Conservation (phyloP, 192 early-diverging fungal species). For the Lunasporangiospora selenospora region DNA sequence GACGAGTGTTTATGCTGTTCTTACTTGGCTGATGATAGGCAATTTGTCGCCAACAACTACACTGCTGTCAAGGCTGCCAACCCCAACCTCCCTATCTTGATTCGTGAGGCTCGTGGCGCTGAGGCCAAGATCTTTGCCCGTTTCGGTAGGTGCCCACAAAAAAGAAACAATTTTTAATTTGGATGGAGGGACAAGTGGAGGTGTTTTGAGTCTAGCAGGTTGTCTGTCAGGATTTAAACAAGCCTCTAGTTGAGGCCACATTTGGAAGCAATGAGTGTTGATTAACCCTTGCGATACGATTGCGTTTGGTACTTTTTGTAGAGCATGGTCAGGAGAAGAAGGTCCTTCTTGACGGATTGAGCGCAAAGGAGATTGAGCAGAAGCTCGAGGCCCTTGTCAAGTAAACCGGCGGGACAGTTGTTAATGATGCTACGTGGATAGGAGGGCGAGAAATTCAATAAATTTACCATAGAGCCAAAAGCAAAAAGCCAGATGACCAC, state of each 20-base stretch:
- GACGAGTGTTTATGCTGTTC: too few relatives aligned
- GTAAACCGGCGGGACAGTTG: too few relatives aligned
- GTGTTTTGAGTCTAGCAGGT: too few relatives aligned
- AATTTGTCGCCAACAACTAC: slow-evolving; percentile 87
- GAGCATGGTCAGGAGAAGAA: slow-evolving; percentile 85
- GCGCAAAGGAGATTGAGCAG: slow-evolving; percentile 73
- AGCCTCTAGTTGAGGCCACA: background rate
- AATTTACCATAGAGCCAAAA: too few relatives aligned
- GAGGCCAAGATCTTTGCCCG: slow-evolving; percentile 91
- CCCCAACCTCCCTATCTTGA: slow-evolving; percentile 88
- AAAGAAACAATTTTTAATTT: background rate
- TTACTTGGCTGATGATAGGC: slow-evolving; percentile 70
- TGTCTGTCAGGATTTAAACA: background rate
- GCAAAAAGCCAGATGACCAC: too few relatives aligned
- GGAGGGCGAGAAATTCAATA: too few relatives aligned
- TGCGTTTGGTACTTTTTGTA: slow-evolving; percentile 42
- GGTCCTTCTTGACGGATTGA: slow-evolving; percentile 74
- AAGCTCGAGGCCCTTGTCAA: slow-evolving; percentile 75
- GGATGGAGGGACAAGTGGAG: too few relatives aligned
- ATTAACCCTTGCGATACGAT: slow-evolving; percentile 2
- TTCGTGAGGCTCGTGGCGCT: slow-evolving; percentile 85
- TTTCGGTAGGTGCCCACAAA: slow-evolving; percentile 69
- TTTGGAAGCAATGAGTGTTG: background rate
- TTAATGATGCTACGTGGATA: too few relatives aligned
- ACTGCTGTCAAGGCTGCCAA: slow-evolving; percentile 83